Evolutionary conservation across 2,329 filamentous ascomycete genomes (phyloP).

Genomic region (Ophiocordyceps camponoti-leonardi): DNA sequence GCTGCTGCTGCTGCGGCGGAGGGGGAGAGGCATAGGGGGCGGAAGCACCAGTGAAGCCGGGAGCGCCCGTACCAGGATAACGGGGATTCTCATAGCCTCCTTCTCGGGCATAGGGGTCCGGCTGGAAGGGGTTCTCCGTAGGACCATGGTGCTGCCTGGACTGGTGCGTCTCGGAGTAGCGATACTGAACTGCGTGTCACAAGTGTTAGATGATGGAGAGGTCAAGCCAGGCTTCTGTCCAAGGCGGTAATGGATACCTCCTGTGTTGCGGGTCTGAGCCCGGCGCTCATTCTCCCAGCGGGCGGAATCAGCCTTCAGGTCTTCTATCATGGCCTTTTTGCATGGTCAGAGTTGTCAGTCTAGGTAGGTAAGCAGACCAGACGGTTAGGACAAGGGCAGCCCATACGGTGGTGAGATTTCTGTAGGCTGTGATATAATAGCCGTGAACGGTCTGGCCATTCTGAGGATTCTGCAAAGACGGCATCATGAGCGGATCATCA

Average conservation of each 20-base stretch:
- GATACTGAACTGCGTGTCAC: conserved; percentile 34
- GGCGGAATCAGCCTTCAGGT: conserved; percentile 43
- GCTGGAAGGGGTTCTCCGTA: conserved; percentile 18
- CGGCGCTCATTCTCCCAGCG: conserved; percentile 44
- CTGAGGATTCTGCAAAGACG: conserved; percentile 27
- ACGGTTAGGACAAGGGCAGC: conserved; percentile 3
- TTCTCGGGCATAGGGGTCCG: conserved; percentile 21
- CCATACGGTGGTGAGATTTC: conserved; percentile 60
- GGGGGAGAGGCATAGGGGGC: conserved; percentile 11
- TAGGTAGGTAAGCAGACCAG: background rate
- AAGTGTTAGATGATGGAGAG: conserved; percentile 37
- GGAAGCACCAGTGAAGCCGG: conserved; percentile 29
- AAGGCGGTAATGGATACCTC: conserved; percentile 37
- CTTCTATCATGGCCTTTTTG: conserved; percentile 43
- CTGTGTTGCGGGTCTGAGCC: conserved; percentile 34
- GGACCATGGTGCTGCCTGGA: conserved; percentile 31
- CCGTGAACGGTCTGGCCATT: conserved; percentile 46
- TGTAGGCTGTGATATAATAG: conserved; percentile 65
- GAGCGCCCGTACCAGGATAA: conserved; percentile 32
- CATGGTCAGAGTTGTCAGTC: background rate
- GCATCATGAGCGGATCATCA: background rate
- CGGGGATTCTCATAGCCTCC: conserved; percentile 24
- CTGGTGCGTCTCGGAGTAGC: conserved; percentile 33
- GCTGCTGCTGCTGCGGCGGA: conserved; percentile 3
- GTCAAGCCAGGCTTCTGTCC: conserved; percentile 28